Evolutionary conservation across 1,284 basidiomycete genomes (phyloP), one percentile per base, ranked within the genome.

Genomic region (Fomitopsis pinicola): DNA sequence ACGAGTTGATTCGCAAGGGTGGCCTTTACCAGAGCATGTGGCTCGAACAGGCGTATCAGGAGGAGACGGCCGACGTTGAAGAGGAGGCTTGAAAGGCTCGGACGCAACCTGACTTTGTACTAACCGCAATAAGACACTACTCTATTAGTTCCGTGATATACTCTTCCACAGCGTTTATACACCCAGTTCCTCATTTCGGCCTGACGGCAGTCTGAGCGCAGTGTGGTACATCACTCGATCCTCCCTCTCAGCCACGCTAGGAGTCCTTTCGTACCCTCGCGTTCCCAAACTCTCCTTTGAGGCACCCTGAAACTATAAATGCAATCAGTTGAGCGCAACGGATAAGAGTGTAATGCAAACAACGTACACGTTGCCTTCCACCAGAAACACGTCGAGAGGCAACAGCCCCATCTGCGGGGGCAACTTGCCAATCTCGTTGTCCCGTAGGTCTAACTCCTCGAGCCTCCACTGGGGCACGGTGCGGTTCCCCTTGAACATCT

Each of bases 11-110:
- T 71, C 82, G 78, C 45, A 75, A 75, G 12, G 83, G 83, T 19
- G 94, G 94, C 0, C 75, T 96, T 53, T 98, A 97, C 75, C 77
- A 85, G 64, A 82, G 85, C 63, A 91, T 97, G 85, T 98, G 95
- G 95, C 77, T 87, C 55, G 87, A 93, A 67, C 95, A 97, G 72
- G 82, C 82, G 10, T 65, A 67, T 55, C 54, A 58, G 33, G 70
- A 71, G 44, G 35, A 57, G 8, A 55, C 62, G 35, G 35, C 19
- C n/a, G 59, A 63, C 40, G 33, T 44, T 22, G 22, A 46, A n/a
- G 55, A 40, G 35, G 59, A 57, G 33, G 35, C 59, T 44, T 52
- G 17, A 59, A 2, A 12, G 28, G 48, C 12, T n/a, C 30, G 12
- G 48, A 40, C 3, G 2, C 30, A 33, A 22, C 44, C 44, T 33